phyloP scores from a whole-genome alignment of 129 eudicot genomes.

The Flaveria brownii region DNA sequence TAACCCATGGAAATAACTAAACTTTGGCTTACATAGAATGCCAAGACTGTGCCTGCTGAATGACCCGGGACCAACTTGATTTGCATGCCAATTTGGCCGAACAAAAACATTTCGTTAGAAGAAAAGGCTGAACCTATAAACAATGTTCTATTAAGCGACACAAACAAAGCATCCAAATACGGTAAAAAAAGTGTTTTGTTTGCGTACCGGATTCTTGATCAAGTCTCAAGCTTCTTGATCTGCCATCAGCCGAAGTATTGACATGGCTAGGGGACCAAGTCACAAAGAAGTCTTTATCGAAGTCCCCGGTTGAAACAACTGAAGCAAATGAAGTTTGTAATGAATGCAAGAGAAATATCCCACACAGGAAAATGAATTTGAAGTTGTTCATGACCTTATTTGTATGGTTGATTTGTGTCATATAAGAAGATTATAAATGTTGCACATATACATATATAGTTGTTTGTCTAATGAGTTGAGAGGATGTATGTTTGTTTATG shows the following conservation, averaged over 20 bases:
- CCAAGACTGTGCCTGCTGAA: conserved; percentile 92
- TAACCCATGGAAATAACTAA: neutral
- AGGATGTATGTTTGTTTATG: neutral
- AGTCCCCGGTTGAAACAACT: conserved; percentile 73
- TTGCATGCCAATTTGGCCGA: conserved; percentile 86
- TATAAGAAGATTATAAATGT: conserved; percentile 18
- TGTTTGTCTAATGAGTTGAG: conserved; percentile 21
- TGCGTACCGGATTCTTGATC: conserved; percentile 63
- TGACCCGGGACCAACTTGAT: conserved; percentile 71
- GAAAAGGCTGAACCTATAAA: conserved; percentile 69
- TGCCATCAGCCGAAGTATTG: conserved; percentile 78
- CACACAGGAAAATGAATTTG: conserved; percentile 32
- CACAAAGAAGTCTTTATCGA: conserved; percentile 69
- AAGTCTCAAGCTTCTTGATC: conserved; percentile 59
- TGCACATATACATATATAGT: conserved; percentile 29
- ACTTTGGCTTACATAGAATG: conserved; percentile 60
- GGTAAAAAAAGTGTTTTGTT: neutral
- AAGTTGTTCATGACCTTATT: conserved; percentile 36
- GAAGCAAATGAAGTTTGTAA: conserved; percentile 48
- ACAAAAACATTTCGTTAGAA: conserved; percentile 75
- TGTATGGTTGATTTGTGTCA: conserved; percentile 7
- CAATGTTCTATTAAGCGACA: neutral
- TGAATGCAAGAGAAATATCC: conserved; percentile 28
- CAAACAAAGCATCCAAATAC: neutral
- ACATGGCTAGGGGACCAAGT: conserved; percentile 83